phyloP scores from a whole-genome alignment of 176 grass and related monocot genomes.

The Aegilops speltoides region DNA sequence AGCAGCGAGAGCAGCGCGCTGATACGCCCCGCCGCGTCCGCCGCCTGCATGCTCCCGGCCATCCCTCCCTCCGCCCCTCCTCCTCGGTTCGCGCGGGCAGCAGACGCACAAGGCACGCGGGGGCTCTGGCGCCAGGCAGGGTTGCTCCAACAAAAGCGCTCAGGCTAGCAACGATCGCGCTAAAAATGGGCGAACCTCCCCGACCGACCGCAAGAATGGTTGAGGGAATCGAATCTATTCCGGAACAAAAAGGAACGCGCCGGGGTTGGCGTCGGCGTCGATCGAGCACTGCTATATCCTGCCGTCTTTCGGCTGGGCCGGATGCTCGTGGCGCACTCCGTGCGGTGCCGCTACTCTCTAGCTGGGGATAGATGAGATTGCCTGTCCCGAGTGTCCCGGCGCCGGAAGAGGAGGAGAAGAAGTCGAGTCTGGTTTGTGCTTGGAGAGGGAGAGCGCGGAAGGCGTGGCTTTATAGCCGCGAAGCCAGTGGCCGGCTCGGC shows the following conservation, averaged over 20 bases:
- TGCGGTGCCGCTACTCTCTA: background rate
- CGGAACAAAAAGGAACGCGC: background rate
- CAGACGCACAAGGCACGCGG: background rate
- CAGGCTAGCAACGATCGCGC: background rate
- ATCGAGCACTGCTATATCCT: background rate
- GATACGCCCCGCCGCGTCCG: conserved; percentile 62
- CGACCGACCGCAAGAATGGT: background rate
- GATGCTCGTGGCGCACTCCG: background rate
- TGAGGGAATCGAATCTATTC: background rate
- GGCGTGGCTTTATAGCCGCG: conserved; percentile 34
- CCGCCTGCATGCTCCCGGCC: conserved; percentile 74
- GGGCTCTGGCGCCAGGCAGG: background rate
- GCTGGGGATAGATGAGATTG: background rate
- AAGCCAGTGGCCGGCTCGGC: background rate
- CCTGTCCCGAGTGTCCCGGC: background rate
- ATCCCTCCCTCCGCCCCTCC: conserved; percentile 14
- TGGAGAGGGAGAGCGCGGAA: background rate
- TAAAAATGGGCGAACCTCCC: conserved; percentile 28
- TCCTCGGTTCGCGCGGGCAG: background rate
- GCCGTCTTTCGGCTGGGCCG: background rate
- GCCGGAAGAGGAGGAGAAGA: background rate
- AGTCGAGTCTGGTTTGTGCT: background rate
- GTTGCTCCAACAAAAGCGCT: background rate
- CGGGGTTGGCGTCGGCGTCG: background rate
- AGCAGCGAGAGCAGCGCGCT: conserved; percentile 63